Base-by-base conservation (phyloP, 768 basidiomycete genomes). In the Rossbeevera mucosa region DNA sequence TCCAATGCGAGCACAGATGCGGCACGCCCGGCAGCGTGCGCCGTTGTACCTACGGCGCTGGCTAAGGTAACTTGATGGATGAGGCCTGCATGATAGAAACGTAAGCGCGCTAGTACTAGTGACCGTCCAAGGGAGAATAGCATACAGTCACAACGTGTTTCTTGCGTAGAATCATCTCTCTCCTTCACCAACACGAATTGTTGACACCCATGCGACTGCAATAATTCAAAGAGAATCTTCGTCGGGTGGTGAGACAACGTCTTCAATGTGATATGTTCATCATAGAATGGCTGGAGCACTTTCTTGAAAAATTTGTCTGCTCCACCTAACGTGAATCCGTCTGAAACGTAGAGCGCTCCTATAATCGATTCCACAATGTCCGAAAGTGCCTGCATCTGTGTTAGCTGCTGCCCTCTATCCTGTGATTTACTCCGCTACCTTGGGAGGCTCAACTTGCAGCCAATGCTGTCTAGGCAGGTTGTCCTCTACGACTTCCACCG, bases 281-380 rank as follows among this genome's bases (percentile, higher is more conserved):
- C 83, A 61, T 84, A 89, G 66, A 93, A 94, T 5, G 90, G 90
- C 66, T 81, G 76, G 50, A 91, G 72, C 44, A 86, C 71, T 47
- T 75, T 79, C 51, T 83, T 76, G 69, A 87, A 93, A 59, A 93
- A 74, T 0, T 71, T 70, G 60, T 86, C 78, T 22, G 78, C 76
- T 4, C 87, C 86, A 47, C 72, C 69, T 22, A 78, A 77, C 16
- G 80, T 77, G 68, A 84, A 88, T 50, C 78, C 74, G 63, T 91
- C 89, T 20, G 83, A 87, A 56, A 93, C 78, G 68, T 85, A 89
- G 46, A 91, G 71, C 9, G 88, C 91, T 8, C 89, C 91, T 30
- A 90, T 73, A 36, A 88, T 74, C 2, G 90, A 84, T 67, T 94
- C 91, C 20, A 93, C 76, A 24, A 91, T 75, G 65, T 92, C 89